Percentiles rank a stretch among this genome's conserved stretches.
phyloP scores from a whole-genome alignment of 257 asterid species.

The Handroanthus guayacan region DNA sequence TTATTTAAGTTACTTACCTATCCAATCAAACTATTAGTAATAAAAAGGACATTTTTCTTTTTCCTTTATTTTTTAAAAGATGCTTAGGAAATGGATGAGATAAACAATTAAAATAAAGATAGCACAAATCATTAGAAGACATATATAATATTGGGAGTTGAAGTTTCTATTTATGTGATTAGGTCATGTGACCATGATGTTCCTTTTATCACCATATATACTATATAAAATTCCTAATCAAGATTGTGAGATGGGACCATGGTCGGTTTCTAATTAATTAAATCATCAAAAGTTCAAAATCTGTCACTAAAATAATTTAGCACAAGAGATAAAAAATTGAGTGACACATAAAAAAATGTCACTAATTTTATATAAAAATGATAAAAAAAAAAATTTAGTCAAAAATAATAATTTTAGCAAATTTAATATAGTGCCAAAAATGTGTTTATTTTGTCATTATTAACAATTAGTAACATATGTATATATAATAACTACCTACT shows the following conservation, averaged over 20 bases:
- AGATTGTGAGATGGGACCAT: conserved; percentile 47
- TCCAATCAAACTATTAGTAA: background rate
- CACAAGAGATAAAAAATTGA: too few species aligned
- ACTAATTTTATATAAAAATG: too few species aligned
- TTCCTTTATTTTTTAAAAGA: background rate
- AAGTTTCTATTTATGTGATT: conserved; percentile 52
- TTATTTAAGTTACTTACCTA: background rate
- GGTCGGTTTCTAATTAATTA: conserved; percentile 50
- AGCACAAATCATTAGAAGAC: conserved; percentile 65
- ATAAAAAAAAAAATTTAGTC: too few species aligned
- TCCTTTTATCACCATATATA: conserved; percentile 28
- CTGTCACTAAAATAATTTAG: too few species aligned
- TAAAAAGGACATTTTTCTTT: background rate
- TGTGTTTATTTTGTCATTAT: too few species aligned
- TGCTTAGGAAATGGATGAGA: conserved; percentile 41
- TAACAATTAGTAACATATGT: too few species aligned
- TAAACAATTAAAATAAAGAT: conserved; percentile 40
- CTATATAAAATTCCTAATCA: conserved; percentile 36
- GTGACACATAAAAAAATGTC: too few species aligned
- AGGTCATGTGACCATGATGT: conserved; percentile 42
- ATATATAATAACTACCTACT: too few species aligned
- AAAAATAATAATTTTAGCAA: too few species aligned
- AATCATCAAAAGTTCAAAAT: conserved; percentile 28
- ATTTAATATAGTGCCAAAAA: too few species aligned
- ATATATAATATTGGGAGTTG: conserved; percentile 62